Evolutionary conservation across 2,329 filamentous ascomycete genomes (phyloP).

Genomic region (Nemania diffusa): DNA sequence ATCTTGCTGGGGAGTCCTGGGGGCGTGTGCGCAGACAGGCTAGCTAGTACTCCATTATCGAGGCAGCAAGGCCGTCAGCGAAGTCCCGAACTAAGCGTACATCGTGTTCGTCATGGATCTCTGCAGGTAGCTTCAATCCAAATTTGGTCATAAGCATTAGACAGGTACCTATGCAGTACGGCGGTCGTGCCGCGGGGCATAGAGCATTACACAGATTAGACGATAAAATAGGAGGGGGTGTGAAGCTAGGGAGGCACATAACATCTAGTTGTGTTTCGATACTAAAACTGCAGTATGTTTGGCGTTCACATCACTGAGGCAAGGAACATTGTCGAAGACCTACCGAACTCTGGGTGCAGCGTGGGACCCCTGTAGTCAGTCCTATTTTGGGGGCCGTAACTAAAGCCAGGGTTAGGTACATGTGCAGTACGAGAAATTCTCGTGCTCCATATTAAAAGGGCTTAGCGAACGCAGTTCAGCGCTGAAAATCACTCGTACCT

Average conservation of each 20-base stretch:
- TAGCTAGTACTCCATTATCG: slow-evolving; percentile 10
- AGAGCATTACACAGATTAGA: slow-evolving; percentile 12
- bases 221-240: slow-evolving; percentile 15
- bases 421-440: background rate
- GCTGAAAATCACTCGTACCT: slow-evolving; percentile 34
- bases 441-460: slow-evolving; percentile 34
- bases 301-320: slow-evolving; percentile 14
- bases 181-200: slow-evolving; percentile 22
- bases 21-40: slow-evolving; percentile 19
- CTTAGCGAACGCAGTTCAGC: slow-evolving; percentile 34
- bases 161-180: slow-evolving; percentile 26
- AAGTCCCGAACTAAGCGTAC: slow-evolving; percentile 31
- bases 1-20: slow-evolving; percentile 7
- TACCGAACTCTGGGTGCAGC: slow-evolving; percentile 31
- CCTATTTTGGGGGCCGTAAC: slow-evolving; percentile 40
- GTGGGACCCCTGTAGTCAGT: slow-evolving; percentile 35
- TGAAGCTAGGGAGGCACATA: background rate
- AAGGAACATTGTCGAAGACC: slow-evolving; percentile 34
- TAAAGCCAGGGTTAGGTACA: background rate
- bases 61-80: slow-evolving; percentile 31
- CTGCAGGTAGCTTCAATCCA: slow-evolving; percentile 22
- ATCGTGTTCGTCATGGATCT: slow-evolving; percentile 25
- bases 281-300: background rate
- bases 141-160: slow-evolving; percentile 32
- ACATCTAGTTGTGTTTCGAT: slow-evolving; percentile 1